A percentile compares a stretch with the other conserved stretches of the same genome.
Conservation (phyloP, 495 filamentous ascomycete species). For the Extremus antarcticus region DNA sequence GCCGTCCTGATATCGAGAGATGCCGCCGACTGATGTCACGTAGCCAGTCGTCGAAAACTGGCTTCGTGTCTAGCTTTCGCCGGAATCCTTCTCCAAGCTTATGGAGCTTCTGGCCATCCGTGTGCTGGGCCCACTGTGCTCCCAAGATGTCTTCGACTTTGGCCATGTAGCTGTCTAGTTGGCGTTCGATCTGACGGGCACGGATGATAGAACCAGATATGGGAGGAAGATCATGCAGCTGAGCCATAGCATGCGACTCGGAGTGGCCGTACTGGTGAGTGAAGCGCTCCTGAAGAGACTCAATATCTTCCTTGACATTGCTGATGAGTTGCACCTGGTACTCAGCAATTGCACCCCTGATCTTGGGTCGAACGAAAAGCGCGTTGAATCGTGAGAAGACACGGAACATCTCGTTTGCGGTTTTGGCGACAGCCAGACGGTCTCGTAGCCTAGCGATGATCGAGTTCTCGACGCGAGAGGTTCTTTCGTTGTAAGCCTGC, state of each 20-base stretch:
- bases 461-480: conserved; percentile 92
- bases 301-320: conserved; percentile 91
- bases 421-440: conserved; percentile 86
- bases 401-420: conserved; percentile 97
- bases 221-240: conserved; percentile 86
- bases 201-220: conserved; percentile 95
- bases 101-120: conserved; percentile 89
- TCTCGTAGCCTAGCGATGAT: conserved; percentile 93
- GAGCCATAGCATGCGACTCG: conserved; percentile 94
- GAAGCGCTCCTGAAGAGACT: conserved; percentile 85
- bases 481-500: conserved; percentile 90
- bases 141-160: conserved; percentile 94
- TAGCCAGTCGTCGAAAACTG: conserved; percentile 90
- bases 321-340: conserved; percentile 96
- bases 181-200: conserved; percentile 91
- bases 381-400: conserved; percentile 99
- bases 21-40: conserved; percentile 76
- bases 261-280: conserved; percentile 98
- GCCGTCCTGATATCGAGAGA: conserved; percentile 77
- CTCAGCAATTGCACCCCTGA: conserved; percentile 90
- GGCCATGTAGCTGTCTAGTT: conserved; percentile 91
- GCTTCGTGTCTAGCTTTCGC: conserved; percentile 87
- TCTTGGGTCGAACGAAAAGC: conserved; percentile 93
- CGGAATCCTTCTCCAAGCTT: conserved; percentile 80
- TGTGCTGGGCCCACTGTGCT: conserved; percentile 82